Conservation (phyloP, 1,139 yeast species). For the Neolecta irregularis region DNA sequence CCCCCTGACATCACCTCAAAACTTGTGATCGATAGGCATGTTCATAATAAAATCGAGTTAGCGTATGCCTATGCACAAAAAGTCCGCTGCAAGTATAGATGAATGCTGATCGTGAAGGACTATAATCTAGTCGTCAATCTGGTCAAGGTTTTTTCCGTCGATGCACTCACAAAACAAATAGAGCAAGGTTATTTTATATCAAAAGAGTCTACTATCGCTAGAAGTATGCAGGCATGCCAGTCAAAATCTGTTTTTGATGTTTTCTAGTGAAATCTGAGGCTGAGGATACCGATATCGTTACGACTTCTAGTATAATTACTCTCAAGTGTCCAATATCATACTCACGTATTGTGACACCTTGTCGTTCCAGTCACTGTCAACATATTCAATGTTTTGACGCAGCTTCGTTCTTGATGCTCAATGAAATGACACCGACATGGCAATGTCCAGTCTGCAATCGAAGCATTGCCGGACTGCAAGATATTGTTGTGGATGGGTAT, state of each 20-base stretch:
- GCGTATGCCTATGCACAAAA: constrained; percentile 15
- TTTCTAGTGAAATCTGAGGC: constrained; percentile 16
- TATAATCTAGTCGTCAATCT: constrained; percentile 22
- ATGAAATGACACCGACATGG: constrained; percentile 32
- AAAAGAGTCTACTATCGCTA: constrained; percentile 17
- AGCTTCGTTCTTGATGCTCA: constrained; percentile 25
- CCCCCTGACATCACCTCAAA: constrained; percentile 27
- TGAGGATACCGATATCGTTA: constrained; percentile 28
- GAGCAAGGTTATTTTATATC: constrained; percentile 21
- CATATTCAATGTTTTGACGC: constrained; percentile 33
- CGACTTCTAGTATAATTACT: constrained; percentile 24
- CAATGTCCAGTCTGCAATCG: constrained; percentile 29
- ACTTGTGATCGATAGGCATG: constrained; percentile 5
- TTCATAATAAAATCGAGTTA: constrained; percentile 19
- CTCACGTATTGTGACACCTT: constrained; percentile 25
- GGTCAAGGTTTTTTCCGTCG: constrained; percentile 18
- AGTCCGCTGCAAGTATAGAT: neutral
- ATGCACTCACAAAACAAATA: constrained; percentile 20
- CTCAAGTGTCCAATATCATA: constrained; percentile 28
- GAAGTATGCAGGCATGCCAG: constrained; percentile 7
- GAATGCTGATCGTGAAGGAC: constrained; percentile 6
- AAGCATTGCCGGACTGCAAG: constrained; percentile 19
- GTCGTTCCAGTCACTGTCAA: constrained; percentile 25
- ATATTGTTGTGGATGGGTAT: constrained; percentile 27
- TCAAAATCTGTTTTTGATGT: neutral